These are phyloP conservation scores for Chlorella sp. DNA, from an alignment of 139 green algal species.

Conservation along the genomic window DNA sequence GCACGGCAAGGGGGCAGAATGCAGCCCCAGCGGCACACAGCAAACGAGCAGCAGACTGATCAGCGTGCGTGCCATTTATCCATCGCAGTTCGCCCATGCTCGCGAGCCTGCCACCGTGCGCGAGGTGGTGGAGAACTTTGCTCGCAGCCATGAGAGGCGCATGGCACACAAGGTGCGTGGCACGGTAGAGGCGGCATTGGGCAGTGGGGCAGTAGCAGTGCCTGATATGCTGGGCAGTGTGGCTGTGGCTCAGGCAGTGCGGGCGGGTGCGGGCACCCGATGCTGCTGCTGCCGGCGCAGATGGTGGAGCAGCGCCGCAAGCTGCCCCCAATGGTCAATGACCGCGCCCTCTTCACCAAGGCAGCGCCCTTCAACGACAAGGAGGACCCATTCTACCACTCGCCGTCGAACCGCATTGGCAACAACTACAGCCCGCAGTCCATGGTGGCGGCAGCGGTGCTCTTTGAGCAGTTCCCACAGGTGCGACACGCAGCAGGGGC, in stretches of 20 bases:
- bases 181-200: background rate
- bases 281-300: slow-evolving; percentile 15
- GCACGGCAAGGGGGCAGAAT: too few relatives aligned
- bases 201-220: background rate
- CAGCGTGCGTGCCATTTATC: too few relatives aligned
- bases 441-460: slow-evolving; percentile 26
- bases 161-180: slow-evolving; percentile 39
- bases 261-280: background rate
- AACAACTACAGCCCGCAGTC: slow-evolving; percentile 46
- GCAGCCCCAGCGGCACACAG: too few relatives aligned
- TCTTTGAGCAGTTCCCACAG: slow-evolving; percentile 58
- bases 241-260: background rate
- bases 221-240: background rate
- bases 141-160: slow-evolving; percentile 36
- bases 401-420: slow-evolving; percentile 57
- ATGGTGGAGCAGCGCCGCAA: slow-evolving; percentile 45
- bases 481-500: too few relatives aligned
- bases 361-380: slow-evolving; percentile 58
- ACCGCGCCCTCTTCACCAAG: slow-evolving; percentile 59
- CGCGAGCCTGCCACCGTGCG: slow-evolving; percentile 14
- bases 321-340: slow-evolving; percentile 64
- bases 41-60: too few relatives aligned
- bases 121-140: slow-evolving; percentile 38
- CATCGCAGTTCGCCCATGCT: slow-evolving; percentile 11
- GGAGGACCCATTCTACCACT: slow-evolving; percentile 64